These are phyloP conservation scores for Tausonia pullulans DNA, from an alignment of 1,284 basidiomycete species.

Conservation along the genomic window DNA sequence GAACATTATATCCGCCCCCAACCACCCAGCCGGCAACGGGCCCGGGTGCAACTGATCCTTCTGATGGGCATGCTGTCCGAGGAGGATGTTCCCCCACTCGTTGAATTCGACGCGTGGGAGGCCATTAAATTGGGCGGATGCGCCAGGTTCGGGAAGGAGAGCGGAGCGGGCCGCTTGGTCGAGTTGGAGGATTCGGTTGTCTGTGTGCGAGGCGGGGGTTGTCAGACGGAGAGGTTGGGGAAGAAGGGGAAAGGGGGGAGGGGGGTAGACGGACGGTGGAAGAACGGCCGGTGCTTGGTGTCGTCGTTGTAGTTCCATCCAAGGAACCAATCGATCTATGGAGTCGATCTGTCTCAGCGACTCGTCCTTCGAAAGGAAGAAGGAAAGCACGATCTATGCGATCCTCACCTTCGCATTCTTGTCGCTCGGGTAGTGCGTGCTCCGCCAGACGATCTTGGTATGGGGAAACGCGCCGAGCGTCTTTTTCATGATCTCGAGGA, in stretches of 20 bases:
- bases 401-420: constrained; percentile 12
- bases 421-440: constrained; percentile 16
- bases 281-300: constrained; percentile 7
- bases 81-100: constrained; percentile 14
- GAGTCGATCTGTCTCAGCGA: neutral
- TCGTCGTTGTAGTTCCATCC: constrained; percentile 2
- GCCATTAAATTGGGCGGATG: neutral
- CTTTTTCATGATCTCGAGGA: neutral
- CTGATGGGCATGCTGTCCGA: constrained; percentile 11
- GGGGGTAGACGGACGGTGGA: neutral
- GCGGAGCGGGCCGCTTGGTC: constrained; percentile 13
- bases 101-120: constrained; percentile 7
- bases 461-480: constrained; percentile 1
- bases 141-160: constrained; percentile 1
- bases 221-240: too few relatives aligned
- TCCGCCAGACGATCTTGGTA: constrained; percentile 16
- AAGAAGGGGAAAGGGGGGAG: too few relatives aligned
- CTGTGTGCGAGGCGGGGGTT: too few relatives aligned
- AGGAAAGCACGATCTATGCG: neutral
- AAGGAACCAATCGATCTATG: constrained; percentile 16
- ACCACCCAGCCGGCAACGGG: constrained; percentile 12
- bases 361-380: neutral
- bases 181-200: constrained; percentile 16
- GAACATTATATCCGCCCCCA: constrained; percentile 14
- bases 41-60: constrained; percentile 13